These are phyloP conservation scores for Chrysoporthe austroafricana DNA, from an alignment of 2,329 filamentous ascomycete species.

Conservation along the genomic window DNA sequence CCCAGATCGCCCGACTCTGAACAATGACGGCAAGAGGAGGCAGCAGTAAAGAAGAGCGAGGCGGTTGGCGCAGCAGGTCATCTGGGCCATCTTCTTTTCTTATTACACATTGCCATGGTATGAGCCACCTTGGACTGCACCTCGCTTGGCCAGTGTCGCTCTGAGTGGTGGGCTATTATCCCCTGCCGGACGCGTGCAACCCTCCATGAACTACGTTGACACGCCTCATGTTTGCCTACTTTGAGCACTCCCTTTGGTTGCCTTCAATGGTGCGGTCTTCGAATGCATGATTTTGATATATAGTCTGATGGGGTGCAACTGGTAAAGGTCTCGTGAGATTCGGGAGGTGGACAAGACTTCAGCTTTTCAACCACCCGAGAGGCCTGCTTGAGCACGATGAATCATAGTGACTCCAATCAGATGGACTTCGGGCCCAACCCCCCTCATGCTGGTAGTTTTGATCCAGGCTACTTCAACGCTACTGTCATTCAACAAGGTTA, in stretches of 20 bases:
- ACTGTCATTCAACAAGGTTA: background rate
- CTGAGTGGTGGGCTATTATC: background rate
- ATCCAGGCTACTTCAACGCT: background rate
- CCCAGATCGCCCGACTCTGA: background rate
- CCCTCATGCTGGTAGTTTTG: background rate
- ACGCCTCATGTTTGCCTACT: background rate
- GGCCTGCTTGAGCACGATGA: background rate
- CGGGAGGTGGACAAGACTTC: background rate
- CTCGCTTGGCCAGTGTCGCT: background rate
- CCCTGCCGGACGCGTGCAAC: background rate
- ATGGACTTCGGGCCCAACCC: background rate
- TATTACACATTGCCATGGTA: background rate
- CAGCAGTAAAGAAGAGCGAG: background rate
- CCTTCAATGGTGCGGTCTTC: background rate
- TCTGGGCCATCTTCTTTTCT: background rate
- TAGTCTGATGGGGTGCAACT: background rate
- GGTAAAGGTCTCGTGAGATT: background rate
- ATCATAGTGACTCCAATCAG: background rate
- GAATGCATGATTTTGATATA: background rate
- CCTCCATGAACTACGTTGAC: background rate
- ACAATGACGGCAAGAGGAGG: no score
- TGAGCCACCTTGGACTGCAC: background rate
- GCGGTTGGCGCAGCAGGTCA: background rate
- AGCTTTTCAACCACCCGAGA: background rate
- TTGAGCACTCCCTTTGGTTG: background rate